These are phyloP conservation scores for Backusella macrospora DNA, from an alignment of 192 early-diverging fungal genomes.

Conservation along the genomic window DNA sequence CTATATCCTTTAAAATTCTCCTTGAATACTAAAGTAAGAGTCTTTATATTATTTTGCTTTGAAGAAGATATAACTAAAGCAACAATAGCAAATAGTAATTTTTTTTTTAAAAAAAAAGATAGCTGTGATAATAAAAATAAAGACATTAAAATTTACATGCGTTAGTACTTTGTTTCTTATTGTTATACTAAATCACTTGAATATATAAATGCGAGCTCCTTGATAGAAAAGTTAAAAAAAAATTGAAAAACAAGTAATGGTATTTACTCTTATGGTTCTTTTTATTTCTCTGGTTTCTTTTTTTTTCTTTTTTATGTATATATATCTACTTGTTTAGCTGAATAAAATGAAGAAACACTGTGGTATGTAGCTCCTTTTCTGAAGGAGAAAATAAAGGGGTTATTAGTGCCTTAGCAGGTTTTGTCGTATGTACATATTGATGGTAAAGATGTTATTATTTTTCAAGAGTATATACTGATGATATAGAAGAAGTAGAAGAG, in stretches of 20 bases:
- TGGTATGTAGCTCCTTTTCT: conserved; percentile 5
- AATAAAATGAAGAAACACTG: background rate
- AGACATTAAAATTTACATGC: no score
- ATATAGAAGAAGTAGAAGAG: conserved; percentile 6
- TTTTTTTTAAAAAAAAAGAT: background rate
- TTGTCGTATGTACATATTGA: background rate
- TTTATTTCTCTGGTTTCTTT: background rate
- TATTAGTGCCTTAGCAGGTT: background rate
- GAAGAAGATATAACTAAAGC: background rate
- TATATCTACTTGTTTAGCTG: background rate
- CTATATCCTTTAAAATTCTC: background rate
- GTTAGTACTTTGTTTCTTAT: no score
- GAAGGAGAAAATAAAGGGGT: conserved; percentile 7
- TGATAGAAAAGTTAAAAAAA: background rate
- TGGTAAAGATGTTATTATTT: background rate
- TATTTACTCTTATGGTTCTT: background rate
- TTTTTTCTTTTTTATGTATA: background rate
- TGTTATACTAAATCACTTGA: background rate
- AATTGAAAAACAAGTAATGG: background rate
- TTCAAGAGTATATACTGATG: background rate
- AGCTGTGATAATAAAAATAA: no score
- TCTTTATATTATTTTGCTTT: no score
- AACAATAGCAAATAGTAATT: background rate
- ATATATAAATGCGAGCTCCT: no score
- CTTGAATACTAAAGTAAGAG: background rate